Percentiles rank a stretch among this genome's conserved stretches.
phyloP scores from a whole-genome alignment of 345 rosid genomes.

The Crucihimalaya himalaica region DNA sequence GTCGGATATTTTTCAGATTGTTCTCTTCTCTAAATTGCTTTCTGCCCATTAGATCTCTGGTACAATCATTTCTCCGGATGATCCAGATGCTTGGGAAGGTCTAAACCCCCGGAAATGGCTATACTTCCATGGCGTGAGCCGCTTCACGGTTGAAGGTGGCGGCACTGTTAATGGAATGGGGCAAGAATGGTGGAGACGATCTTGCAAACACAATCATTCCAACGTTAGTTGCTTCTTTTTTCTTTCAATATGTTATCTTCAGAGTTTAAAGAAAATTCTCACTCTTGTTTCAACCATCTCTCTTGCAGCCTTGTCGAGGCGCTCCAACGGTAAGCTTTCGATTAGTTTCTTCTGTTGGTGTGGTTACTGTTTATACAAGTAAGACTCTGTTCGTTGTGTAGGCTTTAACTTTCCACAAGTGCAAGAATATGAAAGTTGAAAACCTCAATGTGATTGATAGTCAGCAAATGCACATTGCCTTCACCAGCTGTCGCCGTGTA shows the following conservation, averaged over 20 bases:
- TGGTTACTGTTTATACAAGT: neutral
- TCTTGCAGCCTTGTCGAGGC: constrained; percentile 79
- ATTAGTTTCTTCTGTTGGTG: neutral
- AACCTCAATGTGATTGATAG: constrained; percentile 56
- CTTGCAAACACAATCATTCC: constrained; percentile 67
- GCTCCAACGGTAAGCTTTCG: constrained; percentile 82
- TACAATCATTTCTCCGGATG: constrained; percentile 69
- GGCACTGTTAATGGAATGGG: constrained; percentile 90
- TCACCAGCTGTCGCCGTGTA: constrained; percentile 70
- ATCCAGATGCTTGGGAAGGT: constrained; percentile 78
- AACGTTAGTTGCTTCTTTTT: constrained; percentile 31
- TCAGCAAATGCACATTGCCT: constrained; percentile 84
- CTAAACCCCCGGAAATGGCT: constrained; percentile 73
- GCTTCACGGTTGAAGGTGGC: constrained; percentile 72
- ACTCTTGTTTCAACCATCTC: constrained; percentile 22
- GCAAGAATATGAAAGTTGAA: constrained; percentile 69
- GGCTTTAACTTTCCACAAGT: constrained; percentile 85
- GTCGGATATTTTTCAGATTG: neutral
- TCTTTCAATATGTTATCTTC: constrained; percentile 3
- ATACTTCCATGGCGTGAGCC: constrained; percentile 72
- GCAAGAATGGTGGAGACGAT: constrained; percentile 74
- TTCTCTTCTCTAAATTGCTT: neutral
- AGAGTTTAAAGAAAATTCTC: constrained; percentile 15
- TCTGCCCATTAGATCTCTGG: constrained; percentile 62
- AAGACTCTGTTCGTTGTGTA: constrained; percentile 40